Conservation (phyloP, 2,329 filamentous ascomycete genomes). For the Colletotrichum lentis region DNA sequence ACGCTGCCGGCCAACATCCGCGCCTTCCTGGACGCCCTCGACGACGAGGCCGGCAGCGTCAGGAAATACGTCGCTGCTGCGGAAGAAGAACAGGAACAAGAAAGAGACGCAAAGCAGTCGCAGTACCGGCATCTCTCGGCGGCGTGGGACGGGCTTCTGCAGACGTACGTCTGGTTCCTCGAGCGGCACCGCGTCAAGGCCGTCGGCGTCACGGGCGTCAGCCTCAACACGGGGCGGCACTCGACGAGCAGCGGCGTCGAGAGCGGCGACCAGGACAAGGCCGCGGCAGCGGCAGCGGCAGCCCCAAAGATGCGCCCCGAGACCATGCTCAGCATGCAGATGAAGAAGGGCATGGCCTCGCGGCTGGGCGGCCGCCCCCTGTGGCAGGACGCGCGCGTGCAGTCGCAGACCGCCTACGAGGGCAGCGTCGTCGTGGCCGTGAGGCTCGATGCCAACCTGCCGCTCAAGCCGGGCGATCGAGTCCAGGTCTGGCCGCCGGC, state of each 20-base stretch:
- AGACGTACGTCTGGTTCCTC: slow-evolving; percentile 34
- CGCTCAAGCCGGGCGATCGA: slow-evolving; percentile 30
- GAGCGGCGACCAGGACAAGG: slow-evolving; percentile 24
- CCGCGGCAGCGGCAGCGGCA: neutral
- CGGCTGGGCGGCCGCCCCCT: slow-evolving; percentile 27
- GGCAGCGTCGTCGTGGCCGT: slow-evolving; percentile 17
- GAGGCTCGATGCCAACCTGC: slow-evolving; percentile 21
- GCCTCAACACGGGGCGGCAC: slow-evolving; percentile 25
- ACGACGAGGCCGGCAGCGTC: slow-evolving; percentile 15
- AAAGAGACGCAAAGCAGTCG: neutral
- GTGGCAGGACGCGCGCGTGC: slow-evolving; percentile 29
- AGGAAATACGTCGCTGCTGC: slow-evolving; percentile 25
- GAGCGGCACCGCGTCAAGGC: slow-evolving; percentile 34
- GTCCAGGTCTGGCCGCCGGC: slow-evolving; percentile 29
- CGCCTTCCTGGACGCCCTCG: slow-evolving; percentile 28
- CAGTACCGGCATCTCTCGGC: slow-evolving; percentile 23
- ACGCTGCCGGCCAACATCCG: slow-evolving; percentile 30
- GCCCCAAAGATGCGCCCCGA: slow-evolving; percentile 23
- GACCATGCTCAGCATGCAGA: slow-evolving; percentile 36
- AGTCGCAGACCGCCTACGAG: slow-evolving; percentile 20
- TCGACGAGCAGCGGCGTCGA: slow-evolving; percentile 34
- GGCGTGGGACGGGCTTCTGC: slow-evolving; percentile 31
- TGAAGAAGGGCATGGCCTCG: slow-evolving; percentile 33
- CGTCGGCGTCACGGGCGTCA: slow-evolving; percentile 30
- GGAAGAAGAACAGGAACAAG: neutral